phyloP scores from a whole-genome alignment of 2,329 filamentous ascomycete genomes.

The Ophiosphaerella herpotricha region DNA sequence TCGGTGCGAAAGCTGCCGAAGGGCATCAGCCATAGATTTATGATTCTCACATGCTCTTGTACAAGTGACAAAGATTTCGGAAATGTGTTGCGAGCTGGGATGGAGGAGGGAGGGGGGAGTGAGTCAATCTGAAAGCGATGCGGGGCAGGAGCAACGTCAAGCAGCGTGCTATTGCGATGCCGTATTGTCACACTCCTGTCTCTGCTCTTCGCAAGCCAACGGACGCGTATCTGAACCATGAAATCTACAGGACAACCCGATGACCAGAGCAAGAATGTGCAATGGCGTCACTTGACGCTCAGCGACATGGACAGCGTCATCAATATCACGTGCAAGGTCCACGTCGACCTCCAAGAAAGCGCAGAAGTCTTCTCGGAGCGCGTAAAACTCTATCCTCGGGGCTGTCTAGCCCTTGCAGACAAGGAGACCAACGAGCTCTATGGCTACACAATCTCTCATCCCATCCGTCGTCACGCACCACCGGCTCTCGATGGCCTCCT shows the following conservation, averaged over 20 bases:
- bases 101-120: too few species aligned
- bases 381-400: constrained; percentile 14
- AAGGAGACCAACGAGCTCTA: constrained; percentile 1
- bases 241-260: neutral
- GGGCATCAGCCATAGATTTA: neutral
- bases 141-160: neutral
- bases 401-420: constrained; percentile 17
- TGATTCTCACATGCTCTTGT: neutral
- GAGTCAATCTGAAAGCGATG: neutral
- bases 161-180: neutral
- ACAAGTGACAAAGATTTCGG: neutral
- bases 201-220: neutral
- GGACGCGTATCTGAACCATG: neutral
- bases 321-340: constrained; percentile 12
- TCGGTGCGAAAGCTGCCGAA: constrained; percentile 25
- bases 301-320: constrained; percentile 8
- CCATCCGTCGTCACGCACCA: constrained; percentile 11
- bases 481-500: constrained; percentile 16
- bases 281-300: neutral
- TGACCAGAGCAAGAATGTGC: neutral
- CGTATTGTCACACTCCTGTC: too few species aligned
- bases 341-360: constrained; percentile 20
- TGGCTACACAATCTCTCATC: constrained; percentile 25
- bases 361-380: constrained; percentile 20
- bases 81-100: neutral